These are phyloP conservation scores for Wickerhamomyces bisporus DNA, from an alignment of 805 yeast species.

Conservation along the genomic window DNA sequence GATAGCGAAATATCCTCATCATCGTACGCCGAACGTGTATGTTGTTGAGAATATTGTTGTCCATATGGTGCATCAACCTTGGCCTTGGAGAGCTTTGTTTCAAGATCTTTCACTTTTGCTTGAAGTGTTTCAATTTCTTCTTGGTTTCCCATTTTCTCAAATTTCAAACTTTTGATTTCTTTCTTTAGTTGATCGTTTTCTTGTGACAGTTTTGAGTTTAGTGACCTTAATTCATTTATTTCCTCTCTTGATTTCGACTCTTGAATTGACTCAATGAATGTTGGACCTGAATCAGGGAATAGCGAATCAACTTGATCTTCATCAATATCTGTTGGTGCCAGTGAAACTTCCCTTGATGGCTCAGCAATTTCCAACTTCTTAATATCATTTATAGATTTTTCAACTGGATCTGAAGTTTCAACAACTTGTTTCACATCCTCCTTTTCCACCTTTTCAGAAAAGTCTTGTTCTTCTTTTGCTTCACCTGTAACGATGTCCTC, in stretches of 20 bases:
- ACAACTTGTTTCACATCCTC: slow-evolving; percentile 4
- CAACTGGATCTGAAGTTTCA: neutral
- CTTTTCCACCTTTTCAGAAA: slow-evolving; percentile 8
- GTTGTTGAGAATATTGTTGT: slow-evolving; percentile 8
- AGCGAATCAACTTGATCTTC: slow-evolving; percentile 10
- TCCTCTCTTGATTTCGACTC: slow-evolving; percentile 14
- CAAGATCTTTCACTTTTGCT: slow-evolving; percentile 22
- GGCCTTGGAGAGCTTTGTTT: slow-evolving; percentile 18
- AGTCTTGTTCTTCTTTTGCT: slow-evolving; percentile 4
- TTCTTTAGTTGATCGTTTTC: slow-evolving; percentile 30
- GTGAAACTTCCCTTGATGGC: neutral
- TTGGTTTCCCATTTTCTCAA: slow-evolving; percentile 31
- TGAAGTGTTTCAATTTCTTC: slow-evolving; percentile 29
- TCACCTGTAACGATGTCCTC: slow-evolving; percentile 3
- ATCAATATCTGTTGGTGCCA: neutral
- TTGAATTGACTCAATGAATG: slow-evolving; percentile 25
- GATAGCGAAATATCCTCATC: slow-evolving; percentile 17
- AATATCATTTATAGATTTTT: neutral
- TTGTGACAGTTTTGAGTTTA: slow-evolving; percentile 28
- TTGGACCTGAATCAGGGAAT: slow-evolving; percentile 15
- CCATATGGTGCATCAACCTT: slow-evolving; percentile 19
- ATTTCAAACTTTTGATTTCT: slow-evolving; percentile 33
- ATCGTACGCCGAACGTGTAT: slow-evolving; percentile 13
- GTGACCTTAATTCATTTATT: slow-evolving; percentile 27
- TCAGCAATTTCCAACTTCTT: slow-evolving; percentile 5